These are phyloP conservation scores for Golubevia sp. DNA, from an alignment of 1,284 basidiomycete genomes.

Conservation along the genomic window DNA sequence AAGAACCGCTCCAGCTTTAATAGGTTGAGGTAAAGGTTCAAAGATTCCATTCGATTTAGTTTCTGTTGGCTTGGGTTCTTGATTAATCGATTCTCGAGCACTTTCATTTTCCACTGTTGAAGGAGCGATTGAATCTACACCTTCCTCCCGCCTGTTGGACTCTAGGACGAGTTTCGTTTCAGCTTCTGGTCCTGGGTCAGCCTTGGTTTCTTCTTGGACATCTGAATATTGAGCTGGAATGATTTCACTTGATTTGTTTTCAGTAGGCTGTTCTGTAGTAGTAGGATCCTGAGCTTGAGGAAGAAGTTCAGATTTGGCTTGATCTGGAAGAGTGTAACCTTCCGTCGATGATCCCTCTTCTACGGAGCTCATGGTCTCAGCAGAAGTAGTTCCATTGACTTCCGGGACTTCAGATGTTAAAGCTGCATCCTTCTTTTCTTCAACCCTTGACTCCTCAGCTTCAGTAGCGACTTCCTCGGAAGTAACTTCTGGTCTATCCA, in stretches of 20 bases:
- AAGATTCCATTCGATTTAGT: background rate
- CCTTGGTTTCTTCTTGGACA: background rate
- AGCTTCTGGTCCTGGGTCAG: too few relatives aligned
- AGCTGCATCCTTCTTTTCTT: background rate
- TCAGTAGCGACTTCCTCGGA: slow-evolving; percentile 5
- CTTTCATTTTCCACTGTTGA: background rate
- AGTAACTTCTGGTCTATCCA: background rate
- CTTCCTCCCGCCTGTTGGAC: too few relatives aligned
- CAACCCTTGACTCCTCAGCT: background rate
- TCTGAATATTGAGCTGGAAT: background rate
- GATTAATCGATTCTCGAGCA: background rate
- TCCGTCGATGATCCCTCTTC: background rate
- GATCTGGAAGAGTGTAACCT: background rate
- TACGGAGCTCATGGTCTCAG: background rate
- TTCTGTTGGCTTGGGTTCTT: background rate
- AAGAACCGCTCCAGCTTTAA: background rate
- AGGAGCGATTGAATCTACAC: background rate
- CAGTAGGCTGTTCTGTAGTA: background rate
- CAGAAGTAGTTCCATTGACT: background rate
- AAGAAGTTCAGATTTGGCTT: background rate
- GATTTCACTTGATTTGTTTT: background rate
- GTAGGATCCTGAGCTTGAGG: too few relatives aligned
- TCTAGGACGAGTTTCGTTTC: background rate
- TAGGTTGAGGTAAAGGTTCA: background rate
- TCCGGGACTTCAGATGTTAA: background rate